Evolutionary conservation across 2,329 filamentous ascomycete species (phyloP).

Genomic region (Fusarium liriodendri): DNA sequence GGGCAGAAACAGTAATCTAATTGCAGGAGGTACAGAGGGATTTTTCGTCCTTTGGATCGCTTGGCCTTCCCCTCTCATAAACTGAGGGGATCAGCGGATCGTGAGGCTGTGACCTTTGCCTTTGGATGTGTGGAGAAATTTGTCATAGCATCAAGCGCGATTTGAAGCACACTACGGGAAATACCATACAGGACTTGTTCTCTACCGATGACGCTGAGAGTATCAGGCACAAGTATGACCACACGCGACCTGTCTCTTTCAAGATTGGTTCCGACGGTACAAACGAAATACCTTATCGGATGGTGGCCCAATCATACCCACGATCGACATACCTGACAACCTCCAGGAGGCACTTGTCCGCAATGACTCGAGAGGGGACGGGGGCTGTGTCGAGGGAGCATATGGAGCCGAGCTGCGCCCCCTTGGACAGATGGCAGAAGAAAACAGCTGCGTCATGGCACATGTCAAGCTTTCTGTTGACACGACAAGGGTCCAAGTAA

Average conservation of each 20-base stretch:
- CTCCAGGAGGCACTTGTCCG: neutral
- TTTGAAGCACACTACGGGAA: neutral
- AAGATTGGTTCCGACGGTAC: neutral
- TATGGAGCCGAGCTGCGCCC: slow-evolving; percentile 3
- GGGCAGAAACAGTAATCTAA: neutral
- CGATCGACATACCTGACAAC: neutral
- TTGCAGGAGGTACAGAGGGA: neutral
- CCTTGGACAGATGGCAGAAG: neutral
- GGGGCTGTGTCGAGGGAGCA: slow-evolving; percentile 3
- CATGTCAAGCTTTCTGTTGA: neutral
- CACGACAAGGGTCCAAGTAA: slow-evolving; percentile 12
- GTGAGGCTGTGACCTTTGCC: neutral
- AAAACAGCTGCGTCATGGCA: neutral
- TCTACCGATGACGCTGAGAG: neutral
- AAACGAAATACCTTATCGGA: neutral
- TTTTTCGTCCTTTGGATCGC: neutral
- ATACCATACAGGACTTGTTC: neutral
- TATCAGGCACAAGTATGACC: neutral
- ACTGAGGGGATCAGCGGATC: neutral
- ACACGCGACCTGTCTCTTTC: neutral
- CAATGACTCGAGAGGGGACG: neutral
- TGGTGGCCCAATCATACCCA: neutral
- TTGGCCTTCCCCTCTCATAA: neutral
- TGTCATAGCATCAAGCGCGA: neutral
- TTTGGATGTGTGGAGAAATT: neutral